phyloP scores from a whole-genome alignment of 2,329 filamentous ascomycete species.

The Aspergillus oerlinghausenensis region DNA sequence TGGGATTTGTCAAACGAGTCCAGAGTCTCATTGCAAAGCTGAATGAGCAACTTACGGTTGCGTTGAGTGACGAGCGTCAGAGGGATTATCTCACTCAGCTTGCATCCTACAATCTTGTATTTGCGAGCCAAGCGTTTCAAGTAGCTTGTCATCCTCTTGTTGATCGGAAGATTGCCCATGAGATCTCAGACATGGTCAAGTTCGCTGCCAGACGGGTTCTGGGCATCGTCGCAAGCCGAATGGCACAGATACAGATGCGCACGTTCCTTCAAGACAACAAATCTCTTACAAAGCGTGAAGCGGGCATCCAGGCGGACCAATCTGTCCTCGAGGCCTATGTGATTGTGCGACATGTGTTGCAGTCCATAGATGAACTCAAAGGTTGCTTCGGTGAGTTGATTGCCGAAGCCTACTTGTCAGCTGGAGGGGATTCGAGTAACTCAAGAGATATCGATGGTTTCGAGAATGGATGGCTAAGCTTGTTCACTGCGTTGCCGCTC shows the following conservation, averaged over 20 bases:
- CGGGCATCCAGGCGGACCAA: conserved; percentile 45
- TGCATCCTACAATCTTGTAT: conserved; percentile 30
- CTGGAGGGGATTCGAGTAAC: conserved; percentile 37
- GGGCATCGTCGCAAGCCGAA: conserved; percentile 25
- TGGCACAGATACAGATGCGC: conserved; percentile 35
- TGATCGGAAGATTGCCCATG: conserved; percentile 14
- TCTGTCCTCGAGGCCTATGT: conserved; percentile 45
- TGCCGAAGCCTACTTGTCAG: conserved; percentile 28
- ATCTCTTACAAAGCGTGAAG: conserved; percentile 38
- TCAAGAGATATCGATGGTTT: conserved; percentile 25
- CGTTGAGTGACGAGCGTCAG: conserved; percentile 12
- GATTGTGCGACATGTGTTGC: conserved; percentile 42
- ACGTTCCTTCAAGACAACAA: conserved; percentile 45
- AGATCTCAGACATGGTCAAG: conserved; percentile 29
- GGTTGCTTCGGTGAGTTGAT: conserved; percentile 43
- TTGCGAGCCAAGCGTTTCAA: conserved; percentile 37
- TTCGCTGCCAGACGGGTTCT: conserved; percentile 35
- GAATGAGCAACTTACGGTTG: conserved; percentile 28
- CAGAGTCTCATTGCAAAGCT: conserved; percentile 35
- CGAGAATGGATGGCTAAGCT: conserved; percentile 37
- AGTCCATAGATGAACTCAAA: conserved; percentile 22
- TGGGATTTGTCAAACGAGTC: conserved; percentile 39
- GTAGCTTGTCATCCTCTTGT: conserved; percentile 33
- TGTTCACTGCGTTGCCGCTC: conserved; percentile 52
- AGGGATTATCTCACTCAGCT: conserved; percentile 18